phyloP scores from a whole-genome alignment of 208 protist species.

The Crithidia mellificae region DNA sequence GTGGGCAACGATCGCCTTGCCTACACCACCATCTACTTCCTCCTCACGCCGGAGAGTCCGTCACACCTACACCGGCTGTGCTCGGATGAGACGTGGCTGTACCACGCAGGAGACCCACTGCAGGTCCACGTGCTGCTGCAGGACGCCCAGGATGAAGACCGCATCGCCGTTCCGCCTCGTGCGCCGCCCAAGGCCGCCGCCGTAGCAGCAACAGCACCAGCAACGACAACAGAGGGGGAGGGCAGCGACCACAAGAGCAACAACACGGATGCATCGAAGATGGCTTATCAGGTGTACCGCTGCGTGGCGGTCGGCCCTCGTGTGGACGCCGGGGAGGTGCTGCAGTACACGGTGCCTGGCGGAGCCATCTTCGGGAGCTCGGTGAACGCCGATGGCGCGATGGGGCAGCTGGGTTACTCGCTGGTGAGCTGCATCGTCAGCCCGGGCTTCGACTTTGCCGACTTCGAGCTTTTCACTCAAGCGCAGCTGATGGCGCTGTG shows the following conservation, averaged over 20 bases:
- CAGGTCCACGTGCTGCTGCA: constrained; percentile 43
- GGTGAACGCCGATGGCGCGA: constrained; percentile 22
- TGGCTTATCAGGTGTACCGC: constrained; percentile 35
- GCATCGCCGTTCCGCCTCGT: constrained; percentile 18
- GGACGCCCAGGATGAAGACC: constrained; percentile 28
- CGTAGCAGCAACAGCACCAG: no score
- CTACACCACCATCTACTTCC: constrained; percentile 64
- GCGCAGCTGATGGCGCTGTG: constrained; percentile 43
- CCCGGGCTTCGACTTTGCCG: constrained; percentile 44
- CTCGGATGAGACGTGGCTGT: constrained; percentile 55
- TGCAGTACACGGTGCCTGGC: constrained; percentile 56
- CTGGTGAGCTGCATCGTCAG: constrained; percentile 59
- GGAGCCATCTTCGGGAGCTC: constrained; percentile 53
- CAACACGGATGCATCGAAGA: no score
- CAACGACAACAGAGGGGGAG: no score
- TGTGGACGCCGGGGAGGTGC: constrained; percentile 36
- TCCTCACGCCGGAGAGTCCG: constrained; percentile 44
- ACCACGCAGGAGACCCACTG: constrained; percentile 49
- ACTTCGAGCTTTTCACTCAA: constrained; percentile 65
- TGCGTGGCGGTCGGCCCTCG: constrained; percentile 28
- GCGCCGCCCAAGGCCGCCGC: no score
- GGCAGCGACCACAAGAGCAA: no score
- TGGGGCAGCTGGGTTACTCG: constrained; percentile 32
- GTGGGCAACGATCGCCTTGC: constrained; percentile 18
- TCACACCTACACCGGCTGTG: constrained; percentile 60